Evolutionary conservation across 2,329 filamentous ascomycete species (phyloP), one percentile per base, ranked within the genome.

Genomic region (Drechslera avenae): DNA sequence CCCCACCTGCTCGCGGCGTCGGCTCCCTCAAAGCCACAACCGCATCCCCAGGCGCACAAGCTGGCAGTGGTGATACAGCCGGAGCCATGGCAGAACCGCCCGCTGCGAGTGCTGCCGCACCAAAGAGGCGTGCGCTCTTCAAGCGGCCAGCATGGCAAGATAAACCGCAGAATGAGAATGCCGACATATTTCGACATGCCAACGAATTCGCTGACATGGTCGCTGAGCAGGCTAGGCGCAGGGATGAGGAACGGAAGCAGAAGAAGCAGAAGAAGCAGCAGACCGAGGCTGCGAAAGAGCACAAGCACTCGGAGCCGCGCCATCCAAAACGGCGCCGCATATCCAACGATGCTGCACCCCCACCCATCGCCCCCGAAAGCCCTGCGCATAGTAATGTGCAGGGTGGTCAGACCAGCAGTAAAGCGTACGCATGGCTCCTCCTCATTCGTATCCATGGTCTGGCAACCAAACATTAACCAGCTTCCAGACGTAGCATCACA

Each of bases 91-190:
- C 62, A 17, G 66, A 71, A 23, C 21, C 21, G 18, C 21, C 57
- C 16, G 56, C 52, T 8, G 34, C 54, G 19, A 52, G 51, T 46
- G 55, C 60, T 7, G 50, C 57, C 2, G 55, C 57, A 60, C 71
- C 56, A 61, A 75, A 71, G 49, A 78, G 77, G 73, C 75, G 76
- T 32, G 78, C 78, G 1, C 75, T 84, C 14, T 86, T 86, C 72
- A 84, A 80, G 42, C 82, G 81, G 56, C 78, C 81, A 39, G 69
- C 75, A 17, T 81, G 79, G 77, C 76, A 79, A 34, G 65, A 67
- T n/a, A 54, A 73, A 18, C 64, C 64, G 23, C 73, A 76, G 52
- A 66, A 72, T 6, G 67, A 70, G 17, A 62, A 57, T 10, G 64
- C 70, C 26, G 59, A 66, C 45, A 69, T 79, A 21, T 80, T 80